Conservation (phyloP, 2,329 filamentous ascomycete genomes). For the Diplodia sapinea region DNA sequence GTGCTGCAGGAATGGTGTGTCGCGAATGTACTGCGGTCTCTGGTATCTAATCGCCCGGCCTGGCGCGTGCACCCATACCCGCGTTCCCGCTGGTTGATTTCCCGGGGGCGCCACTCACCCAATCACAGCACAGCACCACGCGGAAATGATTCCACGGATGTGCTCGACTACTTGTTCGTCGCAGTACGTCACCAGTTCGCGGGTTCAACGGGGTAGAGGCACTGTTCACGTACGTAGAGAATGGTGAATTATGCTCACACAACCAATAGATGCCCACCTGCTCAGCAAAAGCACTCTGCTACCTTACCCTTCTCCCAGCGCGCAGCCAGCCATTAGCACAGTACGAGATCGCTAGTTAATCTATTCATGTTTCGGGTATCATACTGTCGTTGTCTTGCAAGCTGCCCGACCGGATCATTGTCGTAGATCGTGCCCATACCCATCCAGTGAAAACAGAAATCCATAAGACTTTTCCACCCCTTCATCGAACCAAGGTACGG, state of each 20-base stretch:
- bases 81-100: constrained; percentile 24
- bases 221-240: background rate
- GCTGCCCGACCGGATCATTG: constrained; percentile 10
- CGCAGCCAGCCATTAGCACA: constrained; percentile 8
- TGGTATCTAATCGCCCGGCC: constrained; percentile 16
- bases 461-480: constrained; percentile 1
- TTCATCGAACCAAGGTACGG: constrained; percentile 12
- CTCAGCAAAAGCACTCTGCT: background rate
- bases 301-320: background rate
- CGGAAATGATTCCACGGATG: background rate
- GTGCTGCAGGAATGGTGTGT: constrained; percentile 30
- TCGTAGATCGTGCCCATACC: background rate
- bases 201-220: background rate
- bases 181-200: background rate
- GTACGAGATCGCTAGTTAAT: constrained; percentile 27
- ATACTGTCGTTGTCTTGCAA: constrained; percentile 26
- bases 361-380: constrained; percentile 31
- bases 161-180: background rate
- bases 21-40: constrained; percentile 21
- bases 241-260: background rate
- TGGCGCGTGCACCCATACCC: constrained; percentile 4
- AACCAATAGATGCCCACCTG: background rate
- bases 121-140: background rate
- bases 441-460: background rate
- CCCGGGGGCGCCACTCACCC: constrained; percentile 1